Base-by-base conservation (phyloP, 768 basidiomycete species). In the Fibroporia radiculosa region DNA sequence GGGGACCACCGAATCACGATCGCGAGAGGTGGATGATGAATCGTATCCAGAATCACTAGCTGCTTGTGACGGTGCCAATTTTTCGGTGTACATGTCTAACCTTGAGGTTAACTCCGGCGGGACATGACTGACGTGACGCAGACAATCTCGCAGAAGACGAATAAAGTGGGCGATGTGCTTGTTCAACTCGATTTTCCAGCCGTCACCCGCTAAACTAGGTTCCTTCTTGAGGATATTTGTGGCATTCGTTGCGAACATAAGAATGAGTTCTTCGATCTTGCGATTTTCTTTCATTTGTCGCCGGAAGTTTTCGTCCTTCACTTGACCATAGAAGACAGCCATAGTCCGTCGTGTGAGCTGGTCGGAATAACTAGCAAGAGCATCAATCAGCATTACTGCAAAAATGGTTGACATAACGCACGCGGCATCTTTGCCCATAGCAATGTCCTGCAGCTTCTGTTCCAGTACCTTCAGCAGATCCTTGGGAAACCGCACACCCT, bases 201-300 rank as follows among this genome's bases (percentile, higher is more conserved):
- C 85, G 38, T 96, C 93, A 19, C 80, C 85, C 13, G 74, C 75
- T 1, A 93, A 68, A 2, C 85, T 74, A 0, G 87, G 87, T 52
- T 93, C 91, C 65, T 96, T 96, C 74, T 83, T 86, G 48, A 98
- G 74, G 7, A 89, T 79, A 22, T 78, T 74, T 2, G 89, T 91
- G 3, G 95, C 88, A 42, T 91, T 82, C 1, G 93, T 88, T 10
- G 93, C 93, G 57, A 97, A 97, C 75, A 88, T 87, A 41, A 99
- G 73, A 48, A 99, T 95, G 44, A 99, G 82, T 51, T 97, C 93
- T 66, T 99, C 96, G 29, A 97, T 89, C 68, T 95, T 96, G 36
- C 96, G 77, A 62, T 90, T 93, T 62, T 97, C 93, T 64, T 91
- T 90, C 80, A 97, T 85, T 56, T 93, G 87, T 27, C 79, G 75